phyloP scores from a whole-genome alignment of 176 grass and related monocot species.

The Juncus effusus region DNA sequence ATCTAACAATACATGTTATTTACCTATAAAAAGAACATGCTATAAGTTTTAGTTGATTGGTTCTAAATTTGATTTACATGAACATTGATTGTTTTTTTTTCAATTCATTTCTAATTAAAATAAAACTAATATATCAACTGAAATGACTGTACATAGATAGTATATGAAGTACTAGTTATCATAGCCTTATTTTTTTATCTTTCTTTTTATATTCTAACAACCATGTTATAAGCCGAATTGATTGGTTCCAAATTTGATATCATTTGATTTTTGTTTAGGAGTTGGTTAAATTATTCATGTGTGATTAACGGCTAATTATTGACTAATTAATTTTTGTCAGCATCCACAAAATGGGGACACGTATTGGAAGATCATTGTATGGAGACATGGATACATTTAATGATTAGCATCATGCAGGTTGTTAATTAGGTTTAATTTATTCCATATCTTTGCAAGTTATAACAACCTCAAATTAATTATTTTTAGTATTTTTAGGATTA shows the following conservation, averaged over 20 bases:
- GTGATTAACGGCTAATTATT: slow-evolving; percentile 5
- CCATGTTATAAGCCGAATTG: background rate
- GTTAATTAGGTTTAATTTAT: slow-evolving; percentile 21
- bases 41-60: too few relatives aligned
- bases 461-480: slow-evolving; percentile 14
- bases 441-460: slow-evolving; percentile 8
- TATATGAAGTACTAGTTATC: too few relatives aligned
- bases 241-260: too few relatives aligned
- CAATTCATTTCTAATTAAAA: too few relatives aligned
- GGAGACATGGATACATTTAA: slow-evolving; percentile 12
- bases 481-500: background rate
- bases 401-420: slow-evolving; percentile 13
- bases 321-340: slow-evolving; percentile 7
- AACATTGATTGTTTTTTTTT: too few relatives aligned
- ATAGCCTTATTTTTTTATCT: background rate
- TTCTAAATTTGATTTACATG: too few relatives aligned
- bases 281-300: too few relatives aligned
- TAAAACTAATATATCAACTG: too few relatives aligned
- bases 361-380: slow-evolving; percentile 16
- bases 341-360: slow-evolving; percentile 11
- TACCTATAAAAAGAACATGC: too few relatives aligned
- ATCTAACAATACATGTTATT: too few relatives aligned
- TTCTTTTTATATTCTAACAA: slow-evolving; percentile 19
- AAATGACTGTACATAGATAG: too few relatives aligned
- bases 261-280: too few relatives aligned